A percentile compares a stretch with the other conserved stretches of the same genome.
phyloP scores from a whole-genome alignment of 2,329 filamentous ascomycete genomes.

The Xylariaceae sp. region DNA sequence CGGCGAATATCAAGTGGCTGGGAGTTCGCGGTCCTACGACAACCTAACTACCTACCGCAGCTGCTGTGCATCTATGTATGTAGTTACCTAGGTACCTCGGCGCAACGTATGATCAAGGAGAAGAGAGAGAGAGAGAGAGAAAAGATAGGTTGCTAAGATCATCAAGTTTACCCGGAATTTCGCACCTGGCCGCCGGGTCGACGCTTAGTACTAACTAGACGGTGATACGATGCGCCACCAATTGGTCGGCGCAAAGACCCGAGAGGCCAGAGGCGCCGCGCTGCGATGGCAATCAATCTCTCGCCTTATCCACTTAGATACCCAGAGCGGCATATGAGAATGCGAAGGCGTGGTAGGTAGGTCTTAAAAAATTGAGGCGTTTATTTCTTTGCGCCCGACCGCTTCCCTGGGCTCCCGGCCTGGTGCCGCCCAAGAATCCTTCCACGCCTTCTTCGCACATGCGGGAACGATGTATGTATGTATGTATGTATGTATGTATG shows the following conservation, averaged over 20 bases:
- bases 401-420: background rate
- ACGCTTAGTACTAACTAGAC: background rate
- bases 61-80: background rate
- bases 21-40: conserved; percentile 13
- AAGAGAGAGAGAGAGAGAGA: background rate
- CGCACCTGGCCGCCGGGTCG: background rate
- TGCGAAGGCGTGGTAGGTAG: background rate
- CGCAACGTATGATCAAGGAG: background rate
- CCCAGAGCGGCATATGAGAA: background rate
- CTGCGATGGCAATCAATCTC: background rate
- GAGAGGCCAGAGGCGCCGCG: background rate
- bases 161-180: background rate
- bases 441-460: background rate
- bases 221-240: background rate
- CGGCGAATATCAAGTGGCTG: conserved; percentile 23
- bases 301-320: background rate
- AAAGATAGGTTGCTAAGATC: background rate
- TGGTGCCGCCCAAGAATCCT: background rate
- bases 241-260: background rate
- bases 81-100: background rate
- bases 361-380: background rate
- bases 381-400: background rate
- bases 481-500: background rate
- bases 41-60: background rate
- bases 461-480: background rate